A percentile compares a stretch with the other conserved stretches of the same genome.
Conservation (phyloP, 2,329 filamentous ascomycete species). For the Coniochaeta sp. region DNA sequence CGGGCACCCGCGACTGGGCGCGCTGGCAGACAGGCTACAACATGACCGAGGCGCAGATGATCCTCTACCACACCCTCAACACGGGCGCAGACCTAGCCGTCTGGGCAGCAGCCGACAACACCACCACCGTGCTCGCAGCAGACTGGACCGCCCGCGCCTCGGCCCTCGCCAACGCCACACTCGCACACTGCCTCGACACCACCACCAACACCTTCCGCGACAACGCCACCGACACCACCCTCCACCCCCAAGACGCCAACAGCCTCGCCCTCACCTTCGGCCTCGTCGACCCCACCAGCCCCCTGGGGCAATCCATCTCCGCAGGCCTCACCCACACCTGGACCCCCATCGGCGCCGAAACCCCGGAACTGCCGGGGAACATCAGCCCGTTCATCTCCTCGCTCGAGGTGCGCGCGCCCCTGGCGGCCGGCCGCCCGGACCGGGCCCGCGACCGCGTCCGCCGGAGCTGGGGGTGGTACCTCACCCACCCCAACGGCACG, state of each 20-base stretch:
- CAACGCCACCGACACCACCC: slow-evolving; percentile 39
- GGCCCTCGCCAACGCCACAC: slow-evolving; percentile 35
- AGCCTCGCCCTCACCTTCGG: slow-evolving; percentile 44
- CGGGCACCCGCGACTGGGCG: slow-evolving; percentile 42
- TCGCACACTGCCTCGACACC: slow-evolving; percentile 11
- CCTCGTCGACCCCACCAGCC: slow-evolving; percentile 28
- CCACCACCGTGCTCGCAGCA: slow-evolving; percentile 22
- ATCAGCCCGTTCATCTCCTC: slow-evolving; percentile 51
- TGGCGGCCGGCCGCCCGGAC: slow-evolving; percentile 35
- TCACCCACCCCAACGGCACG: slow-evolving; percentile 49
- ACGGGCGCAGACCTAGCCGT: slow-evolving; percentile 43
- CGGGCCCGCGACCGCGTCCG: slow-evolving; percentile 50
- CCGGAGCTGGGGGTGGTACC: slow-evolving; percentile 53
- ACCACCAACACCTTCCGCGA: slow-evolving; percentile 33
- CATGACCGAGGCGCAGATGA: slow-evolving; percentile 33
- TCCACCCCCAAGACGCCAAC: slow-evolving; percentile 56
- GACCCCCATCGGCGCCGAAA: slow-evolving; percentile 45
- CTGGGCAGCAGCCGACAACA: slow-evolving; percentile 35
- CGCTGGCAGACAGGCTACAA: slow-evolving; percentile 39
- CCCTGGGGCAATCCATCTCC: slow-evolving; percentile 31
- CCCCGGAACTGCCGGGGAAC: slow-evolving; percentile 49
- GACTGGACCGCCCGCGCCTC: slow-evolving; percentile 32
- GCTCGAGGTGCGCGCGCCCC: slow-evolving; percentile 52
- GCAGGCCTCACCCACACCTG: slow-evolving; percentile 40
- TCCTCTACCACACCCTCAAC: slow-evolving; percentile 45